Percentiles rank a stretch among this genome's conserved stretches.
phyloP scores from a whole-genome alignment of 768 basidiomycete species.

The Boletus rufocinnamomeus region DNA sequence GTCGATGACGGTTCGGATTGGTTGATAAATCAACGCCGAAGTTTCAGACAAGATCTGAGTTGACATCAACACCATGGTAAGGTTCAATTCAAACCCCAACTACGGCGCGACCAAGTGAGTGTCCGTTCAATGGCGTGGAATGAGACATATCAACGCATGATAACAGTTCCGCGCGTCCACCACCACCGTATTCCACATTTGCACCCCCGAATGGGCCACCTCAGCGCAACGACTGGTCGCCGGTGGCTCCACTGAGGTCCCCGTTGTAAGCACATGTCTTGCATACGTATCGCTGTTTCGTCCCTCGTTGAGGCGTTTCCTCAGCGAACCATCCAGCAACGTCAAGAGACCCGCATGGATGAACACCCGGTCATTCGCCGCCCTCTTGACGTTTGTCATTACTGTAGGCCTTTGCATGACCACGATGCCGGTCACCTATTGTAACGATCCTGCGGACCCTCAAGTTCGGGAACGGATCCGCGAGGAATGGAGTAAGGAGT shows the following conservation, averaged over 20 bases:
- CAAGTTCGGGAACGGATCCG: conserved; percentile 24
- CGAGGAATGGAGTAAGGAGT: conserved; percentile 21
- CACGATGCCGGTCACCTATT: no score
- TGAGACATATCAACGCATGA: neutral
- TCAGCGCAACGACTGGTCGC: neutral
- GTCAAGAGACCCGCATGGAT: neutral
- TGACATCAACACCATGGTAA: neutral
- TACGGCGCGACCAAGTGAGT: conserved; percentile 14
- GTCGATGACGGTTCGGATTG: neutral
- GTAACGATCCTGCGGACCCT: conserved; percentile 12
- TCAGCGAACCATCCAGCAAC: neutral
- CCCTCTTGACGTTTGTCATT: no score
- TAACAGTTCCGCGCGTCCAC: conserved; percentile 3
- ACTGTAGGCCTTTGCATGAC: no score
- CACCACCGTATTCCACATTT: conserved; percentile 14
- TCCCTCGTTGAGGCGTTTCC: neutral
- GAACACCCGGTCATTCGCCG: no score
- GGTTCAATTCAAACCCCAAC: neutral
- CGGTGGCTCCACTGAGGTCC: neutral
- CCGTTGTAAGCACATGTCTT: conserved; percentile 6
- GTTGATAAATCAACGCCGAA: neutral
- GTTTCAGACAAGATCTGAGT: neutral
- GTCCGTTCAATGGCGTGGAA: no score
- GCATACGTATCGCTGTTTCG: no score
- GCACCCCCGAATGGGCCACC: neutral